Evolutionary conservation across 495 filamentous ascomycete genomes (phyloP).

Genomic region (Aspergillus diversus): DNA sequence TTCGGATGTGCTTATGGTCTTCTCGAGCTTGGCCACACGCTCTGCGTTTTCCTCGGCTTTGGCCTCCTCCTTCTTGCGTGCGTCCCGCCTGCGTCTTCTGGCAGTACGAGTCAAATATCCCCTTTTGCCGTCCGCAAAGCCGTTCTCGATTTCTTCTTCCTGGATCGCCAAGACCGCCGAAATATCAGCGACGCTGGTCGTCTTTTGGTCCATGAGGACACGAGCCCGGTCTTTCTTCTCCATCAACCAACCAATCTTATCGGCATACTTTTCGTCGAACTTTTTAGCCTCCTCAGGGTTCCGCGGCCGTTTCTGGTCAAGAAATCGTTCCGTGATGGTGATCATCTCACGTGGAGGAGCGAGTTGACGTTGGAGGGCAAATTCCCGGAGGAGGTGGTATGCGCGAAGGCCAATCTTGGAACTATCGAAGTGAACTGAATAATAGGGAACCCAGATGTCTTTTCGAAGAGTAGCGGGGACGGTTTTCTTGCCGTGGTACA

Average conservation of each 20-base stretch:
- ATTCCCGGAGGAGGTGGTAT: constrained; percentile 82
- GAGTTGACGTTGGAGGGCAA: constrained; percentile 55
- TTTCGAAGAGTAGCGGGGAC: constrained; percentile 77
- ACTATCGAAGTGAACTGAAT: constrained; percentile 70
- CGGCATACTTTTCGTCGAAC: constrained; percentile 49
- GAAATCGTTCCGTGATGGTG: constrained; percentile 48
- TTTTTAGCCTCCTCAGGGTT: constrained; percentile 46
- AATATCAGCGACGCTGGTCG: constrained; percentile 85
- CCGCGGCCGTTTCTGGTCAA: constrained; percentile 64
- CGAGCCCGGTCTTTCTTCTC: constrained; percentile 60
- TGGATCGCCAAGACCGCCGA: constrained; percentile 73
- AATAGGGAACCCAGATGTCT: constrained; percentile 89
- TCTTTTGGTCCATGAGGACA: constrained; percentile 81
- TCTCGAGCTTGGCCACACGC: constrained; percentile 35
- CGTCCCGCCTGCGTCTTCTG: constrained; percentile 34
- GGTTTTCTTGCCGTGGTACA: constrained; percentile 91
- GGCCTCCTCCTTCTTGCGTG: constrained; percentile 43
- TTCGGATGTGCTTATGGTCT: constrained; percentile 29
- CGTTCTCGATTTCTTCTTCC: constrained; percentile 39
- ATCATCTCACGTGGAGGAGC: constrained; percentile 52
- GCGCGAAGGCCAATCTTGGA: constrained; percentile 69
- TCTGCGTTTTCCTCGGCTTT: constrained; percentile 37
- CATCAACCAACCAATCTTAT: constrained; percentile 48
- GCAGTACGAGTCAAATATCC: constrained; percentile 41
- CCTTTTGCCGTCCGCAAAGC: constrained; percentile 33